Evolutionary conservation across 139 green algal genomes (phyloP).

Genomic region (Haematococcus lacustris): DNA sequence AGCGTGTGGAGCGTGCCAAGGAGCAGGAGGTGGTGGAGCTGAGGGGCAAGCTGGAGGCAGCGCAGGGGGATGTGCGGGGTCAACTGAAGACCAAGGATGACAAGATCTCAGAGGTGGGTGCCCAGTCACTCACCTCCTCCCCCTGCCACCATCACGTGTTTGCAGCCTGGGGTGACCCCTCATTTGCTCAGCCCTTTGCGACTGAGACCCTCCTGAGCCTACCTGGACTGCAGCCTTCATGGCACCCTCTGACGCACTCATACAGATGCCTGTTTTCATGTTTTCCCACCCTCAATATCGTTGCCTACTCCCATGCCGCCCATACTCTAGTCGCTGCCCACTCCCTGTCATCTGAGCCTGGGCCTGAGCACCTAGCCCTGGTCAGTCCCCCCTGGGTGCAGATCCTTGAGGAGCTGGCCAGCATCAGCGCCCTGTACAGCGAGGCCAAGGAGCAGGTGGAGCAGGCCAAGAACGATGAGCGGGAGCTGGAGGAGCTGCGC

Average conservation of each 20-base stretch:
- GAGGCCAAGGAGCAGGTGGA: slow-evolving; percentile 44
- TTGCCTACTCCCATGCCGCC: background rate
- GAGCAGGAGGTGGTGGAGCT: slow-evolving; percentile 32
- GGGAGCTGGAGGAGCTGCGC: slow-evolving; percentile 87
- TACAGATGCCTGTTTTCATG: too few species aligned
- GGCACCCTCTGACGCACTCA: too few species aligned
- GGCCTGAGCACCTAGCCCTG: too few species aligned
- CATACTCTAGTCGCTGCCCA: background rate
- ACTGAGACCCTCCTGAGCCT: too few species aligned
- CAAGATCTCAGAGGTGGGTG: slow-evolving; percentile 64
- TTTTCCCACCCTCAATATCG: background rate
- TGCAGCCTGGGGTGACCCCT: too few species aligned
- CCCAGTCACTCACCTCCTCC: background rate
- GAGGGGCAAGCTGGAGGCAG: slow-evolving; percentile 33
- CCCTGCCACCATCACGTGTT: too few species aligned
- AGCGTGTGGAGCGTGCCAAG: slow-evolving; percentile 61
- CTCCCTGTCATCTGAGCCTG: too few species aligned
- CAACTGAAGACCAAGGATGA: slow-evolving; percentile 64
- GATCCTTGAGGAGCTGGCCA: slow-evolving; percentile 68
- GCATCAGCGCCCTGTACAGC: slow-evolving; percentile 49
- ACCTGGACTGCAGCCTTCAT: too few species aligned
- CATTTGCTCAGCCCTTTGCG: too few species aligned
- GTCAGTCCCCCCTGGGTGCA: slow-evolving; percentile 6
- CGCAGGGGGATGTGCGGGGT: slow-evolving; percentile 26
- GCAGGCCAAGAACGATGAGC: slow-evolving; percentile 43